Percentiles rank a stretch among this genome's conserved stretches.
phyloP scores from a whole-genome alignment of 768 basidiomycete genomes.

The Amanita subjunquillea region DNA sequence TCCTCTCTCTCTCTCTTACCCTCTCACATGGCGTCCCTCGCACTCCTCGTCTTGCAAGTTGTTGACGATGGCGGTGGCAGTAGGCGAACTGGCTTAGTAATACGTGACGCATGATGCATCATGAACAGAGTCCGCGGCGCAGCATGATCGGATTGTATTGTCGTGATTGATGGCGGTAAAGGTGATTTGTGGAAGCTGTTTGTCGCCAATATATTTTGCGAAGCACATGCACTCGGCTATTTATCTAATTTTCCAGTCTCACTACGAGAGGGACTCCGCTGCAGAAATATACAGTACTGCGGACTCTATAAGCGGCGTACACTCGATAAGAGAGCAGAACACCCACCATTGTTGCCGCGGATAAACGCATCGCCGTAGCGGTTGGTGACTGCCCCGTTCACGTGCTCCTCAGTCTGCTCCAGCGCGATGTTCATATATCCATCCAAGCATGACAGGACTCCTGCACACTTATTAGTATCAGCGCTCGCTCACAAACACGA shows the following conservation, averaged over 20 bases:
- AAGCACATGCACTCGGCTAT: no score
- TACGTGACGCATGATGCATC: no score
- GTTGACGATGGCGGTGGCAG: no score
- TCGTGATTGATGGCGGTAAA: no score
- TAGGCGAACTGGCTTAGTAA: no score
- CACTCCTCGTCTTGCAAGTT: no score
- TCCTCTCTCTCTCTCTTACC: no score
- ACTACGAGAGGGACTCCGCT: conserved; percentile 28
- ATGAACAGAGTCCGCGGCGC: no score
- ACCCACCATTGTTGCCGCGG: conserved; percentile 80
- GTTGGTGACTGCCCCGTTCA: conserved; percentile 80
- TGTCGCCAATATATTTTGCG: no score
- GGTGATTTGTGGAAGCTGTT: no score
- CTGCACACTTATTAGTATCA: conserved; percentile 26
- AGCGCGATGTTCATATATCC: conserved; percentile 99
- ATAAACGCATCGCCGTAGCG: conserved; percentile 95
- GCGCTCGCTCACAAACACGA: neutral
- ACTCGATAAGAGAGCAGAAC: neutral
- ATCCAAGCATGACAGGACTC: conserved; percentile 88
- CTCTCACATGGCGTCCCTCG: no score
- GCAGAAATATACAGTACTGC: conserved; percentile 75
- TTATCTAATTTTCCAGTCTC: neutral
- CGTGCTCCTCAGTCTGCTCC: conserved; percentile 95
- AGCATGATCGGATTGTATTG: no score
- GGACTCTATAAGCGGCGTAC: conserved; percentile 1